Conservation (phyloP, 2,329 filamentous ascomycete species). For the Thelonectria olida region DNA sequence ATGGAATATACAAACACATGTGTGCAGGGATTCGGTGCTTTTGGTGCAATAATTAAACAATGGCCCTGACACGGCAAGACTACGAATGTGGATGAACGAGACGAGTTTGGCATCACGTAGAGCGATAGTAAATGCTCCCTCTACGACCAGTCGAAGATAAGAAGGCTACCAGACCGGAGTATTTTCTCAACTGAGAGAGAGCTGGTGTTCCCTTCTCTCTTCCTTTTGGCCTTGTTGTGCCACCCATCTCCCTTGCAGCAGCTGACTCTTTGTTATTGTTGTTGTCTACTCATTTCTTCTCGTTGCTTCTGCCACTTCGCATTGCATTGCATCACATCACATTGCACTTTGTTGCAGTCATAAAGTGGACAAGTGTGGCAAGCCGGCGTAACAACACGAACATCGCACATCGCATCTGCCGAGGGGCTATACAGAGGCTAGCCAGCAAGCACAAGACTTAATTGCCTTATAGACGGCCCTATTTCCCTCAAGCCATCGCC, state of each 20-base stretch:
- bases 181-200: neutral
- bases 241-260: neutral
- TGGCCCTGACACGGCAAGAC: neutral
- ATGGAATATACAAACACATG: neutral
- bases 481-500: neutral
- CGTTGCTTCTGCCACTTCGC: neutral
- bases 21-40: neutral
- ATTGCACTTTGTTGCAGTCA: neutral
- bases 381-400: conserved; percentile 2
- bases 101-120: neutral
- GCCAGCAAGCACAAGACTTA: neutral
- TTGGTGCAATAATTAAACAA: conserved; percentile 1
- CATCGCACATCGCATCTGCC: neutral
- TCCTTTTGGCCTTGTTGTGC: neutral
- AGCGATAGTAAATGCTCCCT: neutral
- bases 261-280: neutral
- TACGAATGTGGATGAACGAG: neutral
- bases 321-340: conserved; percentile 2
- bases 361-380: conserved; percentile 5
- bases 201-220: neutral
- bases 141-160: no score
- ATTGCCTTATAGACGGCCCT: neutral
- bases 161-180: neutral
- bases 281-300: neutral
- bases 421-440: conserved; percentile 1